A percentile compares a stretch with the other conserved stretches of the same genome.
Evolutionary conservation across 305 asterid genomes (phyloP).

Genomic region (Fraxinus latifolia): DNA sequence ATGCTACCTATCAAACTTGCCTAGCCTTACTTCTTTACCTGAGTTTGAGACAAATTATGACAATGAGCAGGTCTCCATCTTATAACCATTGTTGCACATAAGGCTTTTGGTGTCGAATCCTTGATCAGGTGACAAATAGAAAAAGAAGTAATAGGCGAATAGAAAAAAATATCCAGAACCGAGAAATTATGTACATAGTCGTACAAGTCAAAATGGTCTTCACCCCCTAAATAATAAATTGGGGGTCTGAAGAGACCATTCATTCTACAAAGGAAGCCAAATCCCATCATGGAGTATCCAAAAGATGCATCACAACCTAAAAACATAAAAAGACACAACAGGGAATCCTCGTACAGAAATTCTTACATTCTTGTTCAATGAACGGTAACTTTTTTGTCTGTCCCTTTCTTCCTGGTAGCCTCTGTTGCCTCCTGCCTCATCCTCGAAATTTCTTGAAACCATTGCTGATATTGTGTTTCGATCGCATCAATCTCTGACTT

Average conservation of each 20-base stretch:
- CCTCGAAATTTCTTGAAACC: slow-evolving; percentile 49
- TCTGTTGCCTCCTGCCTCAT: slow-evolving; percentile 60
- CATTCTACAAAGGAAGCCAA: slow-evolving; percentile 19
- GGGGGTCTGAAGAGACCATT: background rate
- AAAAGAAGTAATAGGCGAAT: background rate
- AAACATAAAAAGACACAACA: background rate
- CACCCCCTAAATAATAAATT: background rate
- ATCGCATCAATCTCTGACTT: slow-evolving; percentile 53
- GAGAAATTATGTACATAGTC: slow-evolving; percentile 7
- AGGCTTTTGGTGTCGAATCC: background rate
- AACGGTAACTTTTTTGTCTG: slow-evolving; percentile 27
- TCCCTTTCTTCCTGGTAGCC: slow-evolving; percentile 59
- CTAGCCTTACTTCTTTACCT: background rate
- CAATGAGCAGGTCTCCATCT: background rate
- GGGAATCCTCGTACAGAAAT: background rate
- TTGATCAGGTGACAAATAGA: background rate
- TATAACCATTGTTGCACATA: background rate
- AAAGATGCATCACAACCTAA: slow-evolving; percentile 14
- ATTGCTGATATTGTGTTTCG: slow-evolving; percentile 52
- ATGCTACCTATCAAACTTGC: background rate
- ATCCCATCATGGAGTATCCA: slow-evolving; percentile 23
- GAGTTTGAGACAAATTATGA: background rate
- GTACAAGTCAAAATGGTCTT: background rate
- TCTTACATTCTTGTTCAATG: slow-evolving; percentile 19
- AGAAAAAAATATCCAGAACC: background rate